Evolutionary conservation across 177 flowering plant genomes (phyloP), one percentile per base, ranked within the genome.

Genomic region (Vitis hybrid): DNA sequence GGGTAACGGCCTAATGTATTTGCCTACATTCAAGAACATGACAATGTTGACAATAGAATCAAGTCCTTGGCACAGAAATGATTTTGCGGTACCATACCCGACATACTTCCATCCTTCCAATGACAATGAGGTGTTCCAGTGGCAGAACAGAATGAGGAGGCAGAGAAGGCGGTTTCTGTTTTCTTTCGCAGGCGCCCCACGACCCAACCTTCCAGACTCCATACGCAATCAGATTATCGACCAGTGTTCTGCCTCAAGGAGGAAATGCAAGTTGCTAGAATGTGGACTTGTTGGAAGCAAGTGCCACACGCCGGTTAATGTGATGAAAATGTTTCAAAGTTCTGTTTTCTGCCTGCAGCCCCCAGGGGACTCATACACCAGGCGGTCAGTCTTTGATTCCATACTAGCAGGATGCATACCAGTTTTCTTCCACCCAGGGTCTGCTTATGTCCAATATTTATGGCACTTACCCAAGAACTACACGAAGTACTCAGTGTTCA

Each of bases 351-450:
- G 98, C 69, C 65, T 93, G 59, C 94, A 93, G 75, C 97, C 97
- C 55, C 81, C 81, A 5, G 97, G 94, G 12, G 98, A 93, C 69
- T 89, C 98, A 0, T 83, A 50, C 60, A 90, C 98, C 1, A 71
- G 98, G 49, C 61, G 90, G 20, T 90, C 96, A 0, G 70, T 82
- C 20, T 90, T 92, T 49, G 96, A 90, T 65, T 83, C 98, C 0
- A 89, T 92, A 18, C 59, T 92, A 14, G 89, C 93, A 0, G 97
- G 94, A 0, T 90, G 98, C 56, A 85, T 92, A 50, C 97, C 97
- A 0, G 97, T 92, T 3, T 92, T 92, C 71, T 90, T 92, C 75
- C 86, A 84, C 61, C 88, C 90, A 1, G 91, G 84, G 1, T 84
- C 97, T 2, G 96, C 94, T 5, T 90, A 92, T 61, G 77, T 74